phyloP scores from a whole-genome alignment of 129 eudicot genomes.

The Pulicaria dysenterica region DNA sequence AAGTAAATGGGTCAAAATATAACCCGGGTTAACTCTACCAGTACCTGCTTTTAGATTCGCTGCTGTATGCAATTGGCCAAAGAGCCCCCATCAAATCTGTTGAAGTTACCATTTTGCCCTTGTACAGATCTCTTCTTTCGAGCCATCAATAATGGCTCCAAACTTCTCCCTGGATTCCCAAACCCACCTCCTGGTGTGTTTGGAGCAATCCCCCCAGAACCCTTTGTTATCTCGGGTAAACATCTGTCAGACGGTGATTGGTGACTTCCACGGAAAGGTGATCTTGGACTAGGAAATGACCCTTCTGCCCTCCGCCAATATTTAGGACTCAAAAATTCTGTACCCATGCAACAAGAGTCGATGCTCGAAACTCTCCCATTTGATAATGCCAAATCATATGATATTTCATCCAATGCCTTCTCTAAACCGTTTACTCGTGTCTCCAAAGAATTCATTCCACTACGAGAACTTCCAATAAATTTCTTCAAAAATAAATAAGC shows the following conservation, averaged over 20 bases:
- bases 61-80: conserved; percentile 38
- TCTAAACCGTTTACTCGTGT: conserved; percentile 94
- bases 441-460: conserved; percentile 82
- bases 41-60: conserved; percentile 46
- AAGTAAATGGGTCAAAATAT: conserved; percentile 7
- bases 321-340: conserved; percentile 89
- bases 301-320: conserved; percentile 86
- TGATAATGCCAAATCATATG: conserved; percentile 67
- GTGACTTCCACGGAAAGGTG: conserved; percentile 41
- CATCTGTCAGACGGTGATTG: conserved; percentile 29
- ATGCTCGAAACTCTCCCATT: conserved; percentile 56
- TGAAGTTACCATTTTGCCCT: conserved; percentile 33
- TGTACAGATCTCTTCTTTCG: conserved; percentile 34
- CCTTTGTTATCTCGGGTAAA: conserved; percentile 21
- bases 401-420: conserved; percentile 78
- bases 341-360: conserved; percentile 71
- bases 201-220: conserved; percentile 17
- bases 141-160: conserved; percentile 24
- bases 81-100: conserved; percentile 48
- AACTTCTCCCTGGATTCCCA: conserved; percentile 37
- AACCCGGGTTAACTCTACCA: background rate
- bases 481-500: conserved; percentile 41
- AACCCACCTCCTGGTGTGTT: conserved; percentile 24
- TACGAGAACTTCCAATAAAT: conserved; percentile 85
- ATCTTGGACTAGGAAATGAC: conserved; percentile 39